These are phyloP conservation scores for Aspergillus nidulans DNA, from an alignment of 495 filamentous ascomycete species.

Conservation along the genomic window DNA sequence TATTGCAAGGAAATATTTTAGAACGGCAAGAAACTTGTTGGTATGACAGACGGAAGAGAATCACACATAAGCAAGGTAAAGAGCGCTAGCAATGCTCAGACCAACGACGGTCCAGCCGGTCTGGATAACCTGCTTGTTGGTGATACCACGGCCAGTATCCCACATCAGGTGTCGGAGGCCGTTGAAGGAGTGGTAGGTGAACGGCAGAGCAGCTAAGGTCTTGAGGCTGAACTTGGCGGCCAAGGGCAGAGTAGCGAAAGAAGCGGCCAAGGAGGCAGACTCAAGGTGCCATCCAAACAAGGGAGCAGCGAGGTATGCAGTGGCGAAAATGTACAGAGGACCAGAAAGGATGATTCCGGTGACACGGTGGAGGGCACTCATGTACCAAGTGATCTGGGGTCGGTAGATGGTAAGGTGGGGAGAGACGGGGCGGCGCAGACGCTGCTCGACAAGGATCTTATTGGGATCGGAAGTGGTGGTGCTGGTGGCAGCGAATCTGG, in stretches of 20 bases:
- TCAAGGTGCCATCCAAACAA: conserved; percentile 81
- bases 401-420: conserved; percentile 90
- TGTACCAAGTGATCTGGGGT: conserved; percentile 82
- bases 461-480: conserved; percentile 54
- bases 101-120: conserved; percentile 74
- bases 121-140: conserved; percentile 65
- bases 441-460: conserved; percentile 78
- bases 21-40: conserved; percentile 26
- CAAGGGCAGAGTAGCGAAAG: conserved; percentile 68
- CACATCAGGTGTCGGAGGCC: conserved; percentile 86
- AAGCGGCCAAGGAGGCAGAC: conserved; percentile 69
- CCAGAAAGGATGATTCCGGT: conserved; percentile 70
- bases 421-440: conserved; percentile 74
- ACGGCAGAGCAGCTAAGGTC: conserved; percentile 68
- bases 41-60: conserved; percentile 37
- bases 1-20: conserved; percentile 23
- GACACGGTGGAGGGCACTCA: conserved; percentile 71
- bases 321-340: conserved; percentile 74
- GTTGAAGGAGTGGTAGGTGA: conserved; percentile 82
- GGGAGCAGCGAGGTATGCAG: conserved; percentile 79
- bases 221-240: conserved; percentile 70
- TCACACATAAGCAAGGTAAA: conserved; percentile 56
- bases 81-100: conserved; percentile 56
- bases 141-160: conserved; percentile 69
- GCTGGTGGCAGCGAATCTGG: conserved; percentile 52